Base-by-base conservation (phyloP, 768 basidiomycete genomes). In the Pisolithus sp. region DNA sequence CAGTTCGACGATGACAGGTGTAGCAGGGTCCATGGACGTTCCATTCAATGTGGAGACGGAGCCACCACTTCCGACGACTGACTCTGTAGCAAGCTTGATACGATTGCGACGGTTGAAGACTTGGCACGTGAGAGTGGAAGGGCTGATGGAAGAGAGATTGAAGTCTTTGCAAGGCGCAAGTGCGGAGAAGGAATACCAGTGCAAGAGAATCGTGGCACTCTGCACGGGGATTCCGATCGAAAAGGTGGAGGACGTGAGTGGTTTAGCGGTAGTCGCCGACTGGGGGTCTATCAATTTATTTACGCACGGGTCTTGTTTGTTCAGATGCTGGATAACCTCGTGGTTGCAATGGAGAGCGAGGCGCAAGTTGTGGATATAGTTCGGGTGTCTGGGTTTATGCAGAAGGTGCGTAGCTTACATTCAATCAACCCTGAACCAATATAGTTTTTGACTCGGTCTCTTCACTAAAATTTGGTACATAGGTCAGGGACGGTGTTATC, bases 301-400 rank as follows among this genome's bases (percentile, higher is more conserved):
- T 68, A 67, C 59, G 40, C 49, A 17, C 47, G 54, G 62, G 51
- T 54, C 43, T 48, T 57, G 49, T 49, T 53, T 51, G 59, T 56
- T 46, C 60, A 90, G 85, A 86, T 90, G 82, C 74, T 95, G 50
- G 90, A 90, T 57, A 83, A 86, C 57, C 75, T 96, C 47, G 79
- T 94, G 26, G 73, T 87, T 57, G 91, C 93, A 28, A 81, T 96
- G 47, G 91, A 95, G 66, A 93, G 90, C 60, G 92, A 94, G 61
- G 71, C 85, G 2, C 82, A 86, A 53, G 78, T 86, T 51, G 81
- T 88, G 28, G 92, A 93, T 66, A 82, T 93, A 49, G 82, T 82
- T 41, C 82, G 90, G 49, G 86, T 94, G 38, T 90, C 90, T 44
- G 87, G 86, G 2, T 93, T 94, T 67, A 88, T 94, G 87, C 87